Evolutionary conservation across 2,329 filamentous ascomycete genomes (phyloP).

Genomic region (Penicillium freii): DNA sequence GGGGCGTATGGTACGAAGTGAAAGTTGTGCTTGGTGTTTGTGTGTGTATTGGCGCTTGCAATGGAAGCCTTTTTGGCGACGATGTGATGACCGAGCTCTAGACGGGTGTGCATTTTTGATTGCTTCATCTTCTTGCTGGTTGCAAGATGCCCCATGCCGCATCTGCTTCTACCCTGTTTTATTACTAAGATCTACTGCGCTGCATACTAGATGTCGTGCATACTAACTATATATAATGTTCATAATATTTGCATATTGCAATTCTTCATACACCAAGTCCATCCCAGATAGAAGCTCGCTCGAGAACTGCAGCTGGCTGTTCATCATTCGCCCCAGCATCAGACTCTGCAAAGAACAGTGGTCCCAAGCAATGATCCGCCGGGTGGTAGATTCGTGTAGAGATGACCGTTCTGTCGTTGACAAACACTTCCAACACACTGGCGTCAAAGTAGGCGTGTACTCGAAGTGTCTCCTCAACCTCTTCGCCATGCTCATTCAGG

Average conservation of each 20-base stretch:
- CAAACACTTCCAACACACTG: constrained; percentile 48
- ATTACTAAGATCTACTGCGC: background rate
- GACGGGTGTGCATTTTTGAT: constrained; percentile 7
- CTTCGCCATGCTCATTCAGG: constrained; percentile 11
- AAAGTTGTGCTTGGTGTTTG: background rate
- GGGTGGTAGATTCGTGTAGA: constrained; percentile 40
- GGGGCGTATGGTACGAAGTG: constrained; percentile 13
- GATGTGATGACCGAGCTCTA: constrained; percentile 21
- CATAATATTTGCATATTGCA: constrained; percentile 2
- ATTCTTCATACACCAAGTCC: constrained; percentile 15
- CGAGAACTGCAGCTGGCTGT: constrained; percentile 11
- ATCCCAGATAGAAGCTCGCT: constrained; percentile 27
- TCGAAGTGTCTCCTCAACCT: constrained; percentile 37
- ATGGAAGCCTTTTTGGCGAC: constrained; percentile 12
- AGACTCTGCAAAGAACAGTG: constrained; percentile 27
- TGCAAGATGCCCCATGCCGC: background rate
- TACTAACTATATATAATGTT: constrained; percentile 3
- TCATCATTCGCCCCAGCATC: background rate
- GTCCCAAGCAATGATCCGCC: constrained; percentile 10
- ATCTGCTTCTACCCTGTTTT: constrained; percentile 8
- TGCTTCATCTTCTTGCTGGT: background rate
- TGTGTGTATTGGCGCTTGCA: background rate
- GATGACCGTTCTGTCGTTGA: constrained; percentile 46
- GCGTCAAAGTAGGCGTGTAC: constrained; percentile 46
- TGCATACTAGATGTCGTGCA: background rate